Evolutionary conservation across 1,284 basidiomycete genomes (phyloP), one percentile per base, ranked within the genome.

Genomic region (Bothia castanella): DNA sequence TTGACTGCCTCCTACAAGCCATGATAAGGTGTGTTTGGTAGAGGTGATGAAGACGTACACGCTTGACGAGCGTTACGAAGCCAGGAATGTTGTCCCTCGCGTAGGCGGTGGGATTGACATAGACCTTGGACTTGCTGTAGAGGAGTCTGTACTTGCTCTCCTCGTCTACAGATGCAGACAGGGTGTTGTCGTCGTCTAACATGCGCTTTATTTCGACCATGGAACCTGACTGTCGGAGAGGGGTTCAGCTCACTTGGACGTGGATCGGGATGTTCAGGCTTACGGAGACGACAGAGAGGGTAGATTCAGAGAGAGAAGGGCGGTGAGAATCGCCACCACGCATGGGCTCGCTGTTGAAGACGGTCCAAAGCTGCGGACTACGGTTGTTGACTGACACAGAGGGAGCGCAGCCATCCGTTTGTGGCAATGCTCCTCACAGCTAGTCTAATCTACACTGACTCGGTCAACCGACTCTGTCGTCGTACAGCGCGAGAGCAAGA

Each of bases 21-120:
- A 53, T 53, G 56, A 49, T 51, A 42, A 61, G 45, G 17, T 21
- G 19, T 44, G n/a, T 30, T 32, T 41, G 47, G 45, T 8, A 43
- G 31, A 34, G 8, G 13, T 13, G 46, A 49, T 30, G 45, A 17
- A 42, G 42, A 74, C 82, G 50, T 60, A 86, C 88, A 67, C 82
- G 78, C 71, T 88, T 92, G 14, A 97, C 92, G 51, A 97, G 77
- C 13, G 87, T 85, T 7, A 93, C 82, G 67, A 95, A 97, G 4
- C 96, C 96, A 5, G 92, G 83, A 27, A 97, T 89, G 68, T 98
- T 97, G 71, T 97, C 95, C 60, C 87, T 80, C 3, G 87, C 78
- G 65, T 94, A 95, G 3, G 89, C 85, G 0, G 93, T 96, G 0
- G 96, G 95, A 62, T 98, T 93, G 40, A 97, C 85, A 62, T 94